These are phyloP conservation scores for Saccharomycopsis fermentans DNA, from an alignment of 805 yeast genomes.

Conservation along the genomic window DNA sequence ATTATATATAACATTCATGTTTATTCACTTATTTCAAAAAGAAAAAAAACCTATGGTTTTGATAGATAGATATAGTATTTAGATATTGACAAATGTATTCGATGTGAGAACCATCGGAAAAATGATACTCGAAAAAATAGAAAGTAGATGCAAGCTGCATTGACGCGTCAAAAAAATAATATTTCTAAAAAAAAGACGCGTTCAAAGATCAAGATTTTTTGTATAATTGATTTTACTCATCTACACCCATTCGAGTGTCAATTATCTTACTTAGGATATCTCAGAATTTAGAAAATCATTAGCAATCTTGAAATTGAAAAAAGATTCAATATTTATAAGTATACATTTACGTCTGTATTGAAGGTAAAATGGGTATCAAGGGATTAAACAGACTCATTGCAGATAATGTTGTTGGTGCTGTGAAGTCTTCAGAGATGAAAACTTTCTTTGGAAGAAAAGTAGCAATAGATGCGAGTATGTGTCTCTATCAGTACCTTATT, in stretches of 20 bases:
- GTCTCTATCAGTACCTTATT: slow-evolving; percentile 86
- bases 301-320: background rate
- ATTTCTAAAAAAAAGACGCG: background rate
- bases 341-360: too few relatives aligned
- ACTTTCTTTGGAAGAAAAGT: slow-evolving; percentile 86
- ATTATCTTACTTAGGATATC: too few relatives aligned
- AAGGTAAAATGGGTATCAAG: slow-evolving; percentile 27
- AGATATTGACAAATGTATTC: too few relatives aligned
- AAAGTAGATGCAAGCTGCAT: too few relatives aligned
- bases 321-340: background rate
- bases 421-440: slow-evolving; percentile 71
- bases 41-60: too few relatives aligned
- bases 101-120: too few relatives aligned
- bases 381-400: slow-evolving; percentile 81
- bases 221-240: too few relatives aligned
- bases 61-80: too few relatives aligned
- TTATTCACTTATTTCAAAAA: too few relatives aligned
- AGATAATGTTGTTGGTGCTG: slow-evolving; percentile 83
- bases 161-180: background rate
- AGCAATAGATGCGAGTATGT: slow-evolving; percentile 96
- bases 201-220: background rate
- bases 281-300: background rate
- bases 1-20: too few relatives aligned
- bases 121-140: too few relatives aligned
- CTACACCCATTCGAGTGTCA: too few relatives aligned